Percentiles rank a stretch among this genome's conserved stretches.
Conservation (phyloP, 2,329 filamentous ascomycete species). For the Cadophora sp. region DNA sequence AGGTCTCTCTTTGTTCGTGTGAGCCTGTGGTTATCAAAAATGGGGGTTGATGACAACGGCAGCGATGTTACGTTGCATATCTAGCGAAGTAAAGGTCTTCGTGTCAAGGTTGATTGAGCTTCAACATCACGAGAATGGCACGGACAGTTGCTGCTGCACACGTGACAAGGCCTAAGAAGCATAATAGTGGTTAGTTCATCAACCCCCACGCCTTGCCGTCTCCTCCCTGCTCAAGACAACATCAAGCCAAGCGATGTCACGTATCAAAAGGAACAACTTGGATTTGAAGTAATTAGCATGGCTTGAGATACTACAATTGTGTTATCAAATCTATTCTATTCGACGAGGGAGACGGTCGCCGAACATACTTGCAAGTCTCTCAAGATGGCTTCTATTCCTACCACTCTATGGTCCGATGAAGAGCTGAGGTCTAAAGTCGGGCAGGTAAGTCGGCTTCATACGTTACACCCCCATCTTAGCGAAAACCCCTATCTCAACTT, state of each 20-base stretch:
- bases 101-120: background rate
- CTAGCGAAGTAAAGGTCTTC: background rate
- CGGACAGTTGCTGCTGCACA: background rate
- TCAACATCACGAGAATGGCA: background rate
- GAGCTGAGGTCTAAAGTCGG: constrained; percentile 38
- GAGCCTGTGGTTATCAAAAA: background rate
- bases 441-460: constrained; percentile 33
- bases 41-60: constrained; percentile 1
- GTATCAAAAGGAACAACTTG: constrained; percentile 1
- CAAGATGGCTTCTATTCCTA: background rate
- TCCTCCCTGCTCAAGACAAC: background rate
- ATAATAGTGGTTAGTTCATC: background rate
- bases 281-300: background rate
- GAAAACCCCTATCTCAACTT: too few species aligned
- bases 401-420: constrained; percentile 33
- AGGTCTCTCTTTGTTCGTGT: background rate
- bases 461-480: background rate
- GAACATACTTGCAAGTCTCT: too few species aligned
- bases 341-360: background rate
- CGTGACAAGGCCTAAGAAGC: constrained; percentile 1
- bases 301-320: background rate
- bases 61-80: constrained; percentile 25
- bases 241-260: constrained; percentile 12
- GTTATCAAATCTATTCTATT: background rate
- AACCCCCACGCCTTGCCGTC: background rate